Conservation (phyloP, 495 filamentous ascomycete species). For the Penicillium nucicola region DNA sequence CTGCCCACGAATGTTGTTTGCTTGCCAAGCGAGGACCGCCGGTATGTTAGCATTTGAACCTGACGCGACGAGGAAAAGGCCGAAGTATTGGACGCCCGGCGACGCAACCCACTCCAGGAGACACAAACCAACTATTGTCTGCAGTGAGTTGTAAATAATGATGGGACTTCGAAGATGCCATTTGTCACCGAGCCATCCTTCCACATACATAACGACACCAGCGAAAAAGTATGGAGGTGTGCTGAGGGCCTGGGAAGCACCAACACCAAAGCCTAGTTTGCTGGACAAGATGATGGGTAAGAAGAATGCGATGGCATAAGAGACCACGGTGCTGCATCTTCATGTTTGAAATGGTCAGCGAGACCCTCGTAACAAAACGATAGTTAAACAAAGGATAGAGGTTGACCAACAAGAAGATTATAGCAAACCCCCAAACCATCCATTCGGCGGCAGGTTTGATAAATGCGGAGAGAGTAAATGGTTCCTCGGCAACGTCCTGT, state of each 20-base stretch:
- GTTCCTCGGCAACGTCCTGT: constrained; percentile 59
- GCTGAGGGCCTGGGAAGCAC: constrained; percentile 49
- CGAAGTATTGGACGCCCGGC: constrained; percentile 51
- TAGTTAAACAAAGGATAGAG: constrained; percentile 47
- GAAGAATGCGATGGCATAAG: constrained; percentile 61
- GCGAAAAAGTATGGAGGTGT: constrained; percentile 56
- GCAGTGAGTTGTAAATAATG: constrained; percentile 46
- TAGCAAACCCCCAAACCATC: constrained; percentile 72
- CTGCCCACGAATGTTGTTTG: constrained; percentile 68
- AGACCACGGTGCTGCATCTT: background rate
- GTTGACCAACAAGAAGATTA: constrained; percentile 72
- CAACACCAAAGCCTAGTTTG: constrained; percentile 41
- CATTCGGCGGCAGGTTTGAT: constrained; percentile 53
- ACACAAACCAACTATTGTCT: constrained; percentile 39
- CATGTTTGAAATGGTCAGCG: no score
- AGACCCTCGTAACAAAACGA: no score
- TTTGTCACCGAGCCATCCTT: constrained; percentile 49
- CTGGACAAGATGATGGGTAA: constrained; percentile 54
- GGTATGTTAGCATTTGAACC: constrained; percentile 58
- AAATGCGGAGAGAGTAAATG: constrained; percentile 40
- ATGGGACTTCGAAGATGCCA: constrained; percentile 50
- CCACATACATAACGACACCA: constrained; percentile 47
- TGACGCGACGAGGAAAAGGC: constrained; percentile 52
- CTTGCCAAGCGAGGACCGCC: constrained; percentile 69
- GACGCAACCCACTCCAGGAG: constrained; percentile 38